Base-by-base conservation (phyloP, 345 rosid genomes). In the Reutealis trisperma region DNA sequence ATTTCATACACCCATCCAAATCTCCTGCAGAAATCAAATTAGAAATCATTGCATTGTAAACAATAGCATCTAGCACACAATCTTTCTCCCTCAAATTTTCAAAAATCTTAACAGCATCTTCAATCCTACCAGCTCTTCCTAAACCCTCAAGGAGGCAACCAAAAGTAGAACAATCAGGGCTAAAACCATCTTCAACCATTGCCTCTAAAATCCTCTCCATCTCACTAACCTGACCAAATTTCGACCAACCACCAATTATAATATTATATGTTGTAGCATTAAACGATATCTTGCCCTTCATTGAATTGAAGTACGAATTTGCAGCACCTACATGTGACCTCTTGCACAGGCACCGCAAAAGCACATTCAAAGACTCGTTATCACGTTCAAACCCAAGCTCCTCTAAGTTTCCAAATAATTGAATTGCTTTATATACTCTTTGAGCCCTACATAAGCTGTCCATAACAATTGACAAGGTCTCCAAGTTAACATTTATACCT, bases 321-420 rank as follows among this genome's bases (percentile, higher is more conserved):
- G 99, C 98, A 74, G 93, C 88, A 80, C 78, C 85, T 37, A 88
- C 90, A 82, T 93, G 97, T 0, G 88, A 88, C 67, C 97, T 87
- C 68, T 78, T 84, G 69, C 96, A 95, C 27, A 95, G 77, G 69
- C 94, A 89, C 57, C 78, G 74, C 84, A 95, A 77, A 73, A 95
- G 79, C n/a, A 85, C 86, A 84, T 95, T 90, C 64, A 93, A 82
- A 67, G 90, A 86, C 73, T 89, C 86, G 0, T 93, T 78, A 77
- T 86, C 72, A 68, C 83, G 77, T 64, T 83, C 63, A 84, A 90
- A 84, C 32, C 96, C 93, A 69, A 86, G 86, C 68, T 73, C 88
- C 75, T 85, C 83, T 1, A 81, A 73, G 63, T 79, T 87, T 45
- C 83, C 92, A 69, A 95, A 89, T 76, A 84, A 49, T 45, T 87